These are phyloP conservation scores for Phytophthora idaei DNA, from an alignment of 352 stramenopile genomes.

Conservation along the genomic window DNA sequence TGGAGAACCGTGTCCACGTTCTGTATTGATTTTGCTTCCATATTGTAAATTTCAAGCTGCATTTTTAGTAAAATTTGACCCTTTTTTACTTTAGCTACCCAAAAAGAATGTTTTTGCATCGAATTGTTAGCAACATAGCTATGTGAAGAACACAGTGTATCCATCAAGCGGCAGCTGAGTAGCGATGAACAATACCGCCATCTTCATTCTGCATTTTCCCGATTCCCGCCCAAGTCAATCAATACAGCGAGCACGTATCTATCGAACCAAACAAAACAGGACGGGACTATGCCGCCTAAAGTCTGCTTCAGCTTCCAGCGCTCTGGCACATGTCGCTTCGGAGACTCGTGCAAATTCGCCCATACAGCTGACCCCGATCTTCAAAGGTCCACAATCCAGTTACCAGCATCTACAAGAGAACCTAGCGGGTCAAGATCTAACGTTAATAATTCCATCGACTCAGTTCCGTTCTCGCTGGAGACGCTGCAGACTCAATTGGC, in stretches of 20 bases:
- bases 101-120: too few species aligned
- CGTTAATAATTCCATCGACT: background rate
- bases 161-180: too few species aligned
- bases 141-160: too few species aligned
- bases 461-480: conserved; percentile 27
- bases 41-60: conserved; percentile 12
- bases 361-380: conserved; percentile 2
- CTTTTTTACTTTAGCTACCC: too few species aligned
- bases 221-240: background rate
- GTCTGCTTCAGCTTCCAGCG: conserved; percentile 35
- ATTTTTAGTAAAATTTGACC: too few species aligned
- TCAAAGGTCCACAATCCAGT: background rate
- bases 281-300: conserved; percentile 14
- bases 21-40: conserved; percentile 3
- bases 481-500: conserved; percentile 23
- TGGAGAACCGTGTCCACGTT: conserved; percentile 11
- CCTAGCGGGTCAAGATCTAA: background rate
- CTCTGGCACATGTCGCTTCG: conserved; percentile 30
- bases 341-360: conserved; percentile 26
- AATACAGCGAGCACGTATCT: background rate
- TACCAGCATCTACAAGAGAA: background rate
- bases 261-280: background rate
- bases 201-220: conserved; percentile 16
- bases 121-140: too few species aligned
- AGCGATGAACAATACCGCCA: background rate